Conservation (phyloP, 192 early-diverging fungal genomes). For the Gamsiella multidivaricata region DNA sequence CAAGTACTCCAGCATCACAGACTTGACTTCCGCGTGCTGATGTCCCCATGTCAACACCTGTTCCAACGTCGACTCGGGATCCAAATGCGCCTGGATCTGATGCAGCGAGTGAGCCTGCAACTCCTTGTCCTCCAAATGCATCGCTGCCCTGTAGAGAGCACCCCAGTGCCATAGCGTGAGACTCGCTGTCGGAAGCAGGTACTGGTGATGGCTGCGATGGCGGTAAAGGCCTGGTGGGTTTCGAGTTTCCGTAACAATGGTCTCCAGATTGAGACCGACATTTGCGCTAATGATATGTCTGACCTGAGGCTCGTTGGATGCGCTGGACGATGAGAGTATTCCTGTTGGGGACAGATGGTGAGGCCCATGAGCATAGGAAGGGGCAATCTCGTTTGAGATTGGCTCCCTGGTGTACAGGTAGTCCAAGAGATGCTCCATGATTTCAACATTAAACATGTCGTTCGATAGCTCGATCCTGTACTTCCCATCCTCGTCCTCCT, state of each 20-base stretch:
- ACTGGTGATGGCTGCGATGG: constrained; percentile 7
- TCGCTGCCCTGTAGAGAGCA: constrained; percentile 18
- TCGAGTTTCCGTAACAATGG: neutral
- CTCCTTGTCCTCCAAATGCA: constrained; percentile 23
- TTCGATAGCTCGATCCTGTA: constrained; percentile 23
- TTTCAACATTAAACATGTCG: constrained; percentile 28
- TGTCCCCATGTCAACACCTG: constrained; percentile 34
- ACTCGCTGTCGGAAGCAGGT: neutral
- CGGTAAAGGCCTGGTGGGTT: neutral
- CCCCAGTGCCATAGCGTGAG: constrained; percentile 24
- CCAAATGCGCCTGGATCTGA: constrained; percentile 15
- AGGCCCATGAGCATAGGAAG: neutral
- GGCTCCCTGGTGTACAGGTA: constrained; percentile 34
- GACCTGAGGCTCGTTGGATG: neutral
- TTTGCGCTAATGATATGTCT: constrained; percentile 18
- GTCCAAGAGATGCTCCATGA: constrained; percentile 37
- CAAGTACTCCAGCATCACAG: constrained; percentile 34
- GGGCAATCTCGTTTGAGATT: neutral
- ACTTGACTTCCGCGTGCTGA: constrained; percentile 24
- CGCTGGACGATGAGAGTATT: neutral
- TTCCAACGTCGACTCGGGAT: constrained; percentile 32
- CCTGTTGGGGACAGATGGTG: too few relatives aligned
- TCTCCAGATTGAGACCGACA: constrained; percentile 31
- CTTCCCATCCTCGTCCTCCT: neutral
- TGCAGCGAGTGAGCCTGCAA: constrained; percentile 15